Conservation (phyloP, 345 rosid species). For the Noccaea bulbosa region DNA sequence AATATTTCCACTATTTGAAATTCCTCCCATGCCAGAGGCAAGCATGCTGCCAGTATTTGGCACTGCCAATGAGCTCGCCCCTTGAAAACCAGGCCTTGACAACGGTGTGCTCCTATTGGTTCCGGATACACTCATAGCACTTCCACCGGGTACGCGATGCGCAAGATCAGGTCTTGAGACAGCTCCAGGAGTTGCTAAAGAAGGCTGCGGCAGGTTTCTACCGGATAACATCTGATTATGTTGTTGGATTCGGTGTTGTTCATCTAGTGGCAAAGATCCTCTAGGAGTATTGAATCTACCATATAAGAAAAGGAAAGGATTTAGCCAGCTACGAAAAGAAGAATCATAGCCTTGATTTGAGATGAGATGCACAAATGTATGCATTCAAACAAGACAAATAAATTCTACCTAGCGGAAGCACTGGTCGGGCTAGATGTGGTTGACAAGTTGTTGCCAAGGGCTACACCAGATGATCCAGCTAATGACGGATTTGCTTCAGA, state of each 20-base stretch:
- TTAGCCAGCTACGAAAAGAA: constrained; percentile 16
- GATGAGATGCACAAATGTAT: constrained; percentile 9
- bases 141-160: constrained; percentile 66
- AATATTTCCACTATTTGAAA: constrained; percentile 60
- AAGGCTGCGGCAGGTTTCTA: constrained; percentile 73
- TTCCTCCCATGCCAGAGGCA: constrained; percentile 64
- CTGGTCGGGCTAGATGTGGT: constrained; percentile 61
- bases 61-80: constrained; percentile 60
- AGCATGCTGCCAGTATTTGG: constrained; percentile 65
- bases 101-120: constrained; percentile 65
- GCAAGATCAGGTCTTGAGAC: constrained; percentile 68
- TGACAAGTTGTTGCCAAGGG: constrained; percentile 54
- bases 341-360: not conserved
- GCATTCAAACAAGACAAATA: constrained; percentile 2
- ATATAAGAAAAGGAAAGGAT: constrained; percentile 50
- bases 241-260: constrained; percentile 76
- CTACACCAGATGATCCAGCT: constrained; percentile 62
- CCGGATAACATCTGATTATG: constrained; percentile 62
- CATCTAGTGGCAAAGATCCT: constrained; percentile 70
- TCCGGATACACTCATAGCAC: constrained; percentile 60
- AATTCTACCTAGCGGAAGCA: constrained; percentile 44
- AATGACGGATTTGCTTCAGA: constrained; percentile 60
- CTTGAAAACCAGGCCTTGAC: constrained; percentile 77
- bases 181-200: constrained; percentile 65
- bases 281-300: constrained; percentile 67